Base-by-base conservation (phyloP, 805 yeast species). In the Nakazawaea ernobii region DNA sequence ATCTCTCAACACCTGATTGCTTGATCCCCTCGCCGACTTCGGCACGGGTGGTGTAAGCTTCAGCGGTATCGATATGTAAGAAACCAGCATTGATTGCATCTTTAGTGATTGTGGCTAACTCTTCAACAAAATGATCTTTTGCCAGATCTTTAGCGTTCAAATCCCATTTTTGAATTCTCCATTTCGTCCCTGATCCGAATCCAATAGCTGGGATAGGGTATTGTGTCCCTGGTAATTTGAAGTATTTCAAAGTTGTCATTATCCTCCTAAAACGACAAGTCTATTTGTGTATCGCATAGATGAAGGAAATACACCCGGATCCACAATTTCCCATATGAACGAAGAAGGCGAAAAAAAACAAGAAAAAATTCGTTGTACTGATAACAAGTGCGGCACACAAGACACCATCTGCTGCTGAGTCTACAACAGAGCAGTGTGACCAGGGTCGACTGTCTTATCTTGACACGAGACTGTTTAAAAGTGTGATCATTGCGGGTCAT, bases 1-100 rank as follows among this genome's bases (percentile, higher is more conserved):
- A 75, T 65, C 90, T 71, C 14, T 60, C 57, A 7, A 67, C 52
- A 7, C 74, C 77, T 0, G 74, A 60, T 37, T 62, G 56, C 45
- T 65, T 66, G 39, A 82, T 52, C 0, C 82, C 88, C 35, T 59
- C 69, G 9, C 81, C 84, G 40, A 82, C 74, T 58, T 82, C 89
- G 1, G 57, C 58, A 50, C 79, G 78, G 2, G 87, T 83, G 20
- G 76, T 71, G 61, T 84, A 84, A n/a, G 71, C 65, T 53, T 84
- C 86, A 1, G 89, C 89, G 7, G 84, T 79, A 57, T 83, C 90
- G 39, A 84, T 62, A 59, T 82, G 88, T 40, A 63, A 70, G 61
- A 75, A 79, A 0, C 85, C 84, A 13, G 61, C 59, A 2, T 71
- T 63, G 20, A 84, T 57, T 2, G 88, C 82, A 28, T 60, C 58